Conservation (phyloP, 163 green algal species). For the Coccomyxa subellipsoidea region DNA sequence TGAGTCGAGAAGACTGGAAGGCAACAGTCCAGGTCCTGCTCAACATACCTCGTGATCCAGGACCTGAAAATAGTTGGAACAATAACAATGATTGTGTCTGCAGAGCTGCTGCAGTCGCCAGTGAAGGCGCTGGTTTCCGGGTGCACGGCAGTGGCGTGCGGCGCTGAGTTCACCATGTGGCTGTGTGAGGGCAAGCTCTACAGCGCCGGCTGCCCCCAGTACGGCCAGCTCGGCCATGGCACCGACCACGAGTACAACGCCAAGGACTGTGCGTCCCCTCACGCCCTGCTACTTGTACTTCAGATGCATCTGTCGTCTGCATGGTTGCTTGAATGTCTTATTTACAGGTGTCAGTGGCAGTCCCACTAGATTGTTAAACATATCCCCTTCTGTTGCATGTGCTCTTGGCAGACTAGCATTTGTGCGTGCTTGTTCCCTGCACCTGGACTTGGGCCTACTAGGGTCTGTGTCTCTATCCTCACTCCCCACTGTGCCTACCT, state of each 20-base stretch:
- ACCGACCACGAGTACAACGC: constrained; percentile 90
- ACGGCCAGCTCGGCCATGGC: constrained; percentile 91
- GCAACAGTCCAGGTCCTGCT: too few relatives aligned
- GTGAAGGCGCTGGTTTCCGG: not conserved
- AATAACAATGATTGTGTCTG: not conserved
- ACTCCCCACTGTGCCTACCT: too few relatives aligned
- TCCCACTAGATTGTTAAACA: too few relatives aligned
- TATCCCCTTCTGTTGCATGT: too few relatives aligned
- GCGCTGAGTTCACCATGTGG: constrained; percentile 90
- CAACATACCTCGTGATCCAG: not conserved
- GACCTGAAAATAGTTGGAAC: not conserved
- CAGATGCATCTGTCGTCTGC: not conserved
- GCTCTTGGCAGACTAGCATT: too few relatives aligned
- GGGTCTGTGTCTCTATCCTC: too few relatives aligned
- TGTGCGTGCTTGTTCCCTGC: too few relatives aligned
- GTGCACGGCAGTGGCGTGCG: constrained; percentile 54
- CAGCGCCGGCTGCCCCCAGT: constrained; percentile 70
- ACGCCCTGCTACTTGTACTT: not conserved
- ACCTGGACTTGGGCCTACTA: too few relatives aligned
- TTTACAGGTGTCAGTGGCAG: too few relatives aligned
- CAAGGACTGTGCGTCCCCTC: constrained; percentile 67
- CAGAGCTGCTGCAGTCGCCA: constrained; percentile 24
- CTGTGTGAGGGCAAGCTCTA: constrained; percentile 46
- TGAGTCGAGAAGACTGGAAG: too few relatives aligned
- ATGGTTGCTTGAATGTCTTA: too few relatives aligned